Conservation (phyloP, 305 asterid genomes). For the Plantago lanceolata region DNA sequence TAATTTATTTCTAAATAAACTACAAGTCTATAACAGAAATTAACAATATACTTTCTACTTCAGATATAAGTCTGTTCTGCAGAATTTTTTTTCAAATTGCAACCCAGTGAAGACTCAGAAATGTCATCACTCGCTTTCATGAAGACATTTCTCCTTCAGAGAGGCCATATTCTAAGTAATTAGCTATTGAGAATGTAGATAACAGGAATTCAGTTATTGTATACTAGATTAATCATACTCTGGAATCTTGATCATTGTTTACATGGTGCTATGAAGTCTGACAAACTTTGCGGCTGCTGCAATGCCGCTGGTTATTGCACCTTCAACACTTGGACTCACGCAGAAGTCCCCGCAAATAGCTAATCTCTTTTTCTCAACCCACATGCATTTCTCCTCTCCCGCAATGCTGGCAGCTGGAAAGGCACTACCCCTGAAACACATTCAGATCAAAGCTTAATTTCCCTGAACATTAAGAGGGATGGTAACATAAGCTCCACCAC, state of each 20-base stretch:
- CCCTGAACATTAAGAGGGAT: neutral
- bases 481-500: too few relatives aligned
- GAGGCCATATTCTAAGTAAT: neutral
- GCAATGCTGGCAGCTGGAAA: constrained; percentile 61
- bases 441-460: neutral
- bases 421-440: constrained; percentile 67
- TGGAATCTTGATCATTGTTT: constrained; percentile 4
- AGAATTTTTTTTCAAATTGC: neutral
- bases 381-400: constrained; percentile 63
- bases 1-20: too few relatives aligned
- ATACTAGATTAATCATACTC: neutral
- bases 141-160: too few relatives aligned
- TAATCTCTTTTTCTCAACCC: constrained; percentile 51
- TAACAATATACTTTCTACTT: too few relatives aligned
- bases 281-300: constrained; percentile 66
- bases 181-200: neutral
- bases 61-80: too few relatives aligned
- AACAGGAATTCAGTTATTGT: neutral
- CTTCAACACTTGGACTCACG: constrained; percentile 64
- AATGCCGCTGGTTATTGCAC: constrained; percentile 72
- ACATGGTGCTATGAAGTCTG: constrained; percentile 32
- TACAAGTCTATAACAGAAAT: too few relatives aligned
- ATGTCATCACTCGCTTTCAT: neutral
- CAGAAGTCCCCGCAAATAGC: constrained; percentile 86
- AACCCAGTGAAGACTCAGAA: neutral